Evolutionary conservation across 2,329 filamentous ascomycete species (phyloP).

Genomic region (Colletotrichum limetticola): DNA sequence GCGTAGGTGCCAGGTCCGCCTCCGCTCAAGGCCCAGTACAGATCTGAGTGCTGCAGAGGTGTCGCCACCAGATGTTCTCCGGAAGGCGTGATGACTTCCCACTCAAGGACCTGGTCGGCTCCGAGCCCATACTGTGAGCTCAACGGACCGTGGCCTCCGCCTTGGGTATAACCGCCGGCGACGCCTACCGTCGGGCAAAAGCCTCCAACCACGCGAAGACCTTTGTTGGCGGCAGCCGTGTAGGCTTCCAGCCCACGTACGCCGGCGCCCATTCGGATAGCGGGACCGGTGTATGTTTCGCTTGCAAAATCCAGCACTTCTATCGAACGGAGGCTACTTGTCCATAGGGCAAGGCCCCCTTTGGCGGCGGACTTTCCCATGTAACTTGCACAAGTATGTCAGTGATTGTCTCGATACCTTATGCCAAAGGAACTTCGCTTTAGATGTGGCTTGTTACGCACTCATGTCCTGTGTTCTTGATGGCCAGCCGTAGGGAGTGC

Average conservation of each 20-base stretch:
- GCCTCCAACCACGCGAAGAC: constrained; percentile 58
- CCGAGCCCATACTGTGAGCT: constrained; percentile 57
- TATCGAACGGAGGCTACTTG: constrained; percentile 43
- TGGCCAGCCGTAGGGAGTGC: constrained; percentile 59
- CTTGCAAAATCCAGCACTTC: not conserved
- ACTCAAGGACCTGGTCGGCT: constrained; percentile 62
- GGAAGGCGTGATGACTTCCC: constrained; percentile 57
- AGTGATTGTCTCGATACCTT: too few species aligned
- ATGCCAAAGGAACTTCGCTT: too few species aligned
- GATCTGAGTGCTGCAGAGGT: constrained; percentile 54
- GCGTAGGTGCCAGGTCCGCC: constrained; percentile 64
- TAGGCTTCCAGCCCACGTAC: constrained; percentile 58
- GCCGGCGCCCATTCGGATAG: constrained; percentile 65
- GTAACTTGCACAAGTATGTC: not conserved
- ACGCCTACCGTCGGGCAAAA: constrained; percentile 61
- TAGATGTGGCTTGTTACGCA: too few species aligned
- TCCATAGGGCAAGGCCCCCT: constrained; percentile 51
- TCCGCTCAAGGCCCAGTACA: constrained; percentile 66
- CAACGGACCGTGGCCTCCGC: constrained; percentile 63
- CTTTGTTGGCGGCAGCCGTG: constrained; percentile 48
- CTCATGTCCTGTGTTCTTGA: constrained; percentile 65
- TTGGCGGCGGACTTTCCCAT: constrained; percentile 49
- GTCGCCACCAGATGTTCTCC: constrained; percentile 55
- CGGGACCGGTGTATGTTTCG: constrained; percentile 59
- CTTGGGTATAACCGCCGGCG: constrained; percentile 64